Evolutionary conservation across 2,329 filamentous ascomycete species (phyloP), one percentile per base, ranked within the genome.

Genomic region (Diaporthe vaccinii): DNA sequence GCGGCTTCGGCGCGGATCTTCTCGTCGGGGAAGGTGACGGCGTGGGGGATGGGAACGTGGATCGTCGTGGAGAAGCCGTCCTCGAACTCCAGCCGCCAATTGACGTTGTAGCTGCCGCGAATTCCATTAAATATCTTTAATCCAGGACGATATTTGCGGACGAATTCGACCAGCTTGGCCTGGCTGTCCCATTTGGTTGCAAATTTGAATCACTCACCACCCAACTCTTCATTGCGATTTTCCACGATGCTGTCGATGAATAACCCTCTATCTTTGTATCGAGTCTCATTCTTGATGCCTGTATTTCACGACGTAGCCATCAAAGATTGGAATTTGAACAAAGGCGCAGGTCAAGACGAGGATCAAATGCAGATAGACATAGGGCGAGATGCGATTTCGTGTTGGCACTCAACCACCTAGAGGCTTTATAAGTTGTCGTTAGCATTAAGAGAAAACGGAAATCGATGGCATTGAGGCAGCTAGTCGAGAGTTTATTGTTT

Each of bases 1-100:
- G 82, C 82, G 17, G 82, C 83, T 77, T 86, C 83, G 70, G 82
- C 81, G 1, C 78, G 73, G n/a, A 81, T 73, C 76, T 85, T 85
- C 76, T 85, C 83, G 6, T 85, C 82, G 0, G 81, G 80, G 71
- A 82, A 68, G 1, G 72, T 51, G 22, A 84, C 67, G 5, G 25
- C 9, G 34, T 62, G 44, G 15, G 75, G 75, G 2, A 73, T 58
- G 5, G 74, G 74, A 3, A 73, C 62, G n/a, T 73, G 70, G 2
- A 76, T 61, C 41, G 57, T 61, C 8, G 36, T 39, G 7, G 46
- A 74, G n/a, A 49, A 10, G 20, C 72, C 72, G 14, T 76, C 72
- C 9, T 74, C 39, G 51, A 67, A 76, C 17, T 75, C 74, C 17
- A 75, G n/a, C 20, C 53, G 36, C 69, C 69, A 75, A 61, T 67